phyloP scores from a whole-genome alignment of 352 stramenopile species.

The Thraustotheca clavata region DNA sequence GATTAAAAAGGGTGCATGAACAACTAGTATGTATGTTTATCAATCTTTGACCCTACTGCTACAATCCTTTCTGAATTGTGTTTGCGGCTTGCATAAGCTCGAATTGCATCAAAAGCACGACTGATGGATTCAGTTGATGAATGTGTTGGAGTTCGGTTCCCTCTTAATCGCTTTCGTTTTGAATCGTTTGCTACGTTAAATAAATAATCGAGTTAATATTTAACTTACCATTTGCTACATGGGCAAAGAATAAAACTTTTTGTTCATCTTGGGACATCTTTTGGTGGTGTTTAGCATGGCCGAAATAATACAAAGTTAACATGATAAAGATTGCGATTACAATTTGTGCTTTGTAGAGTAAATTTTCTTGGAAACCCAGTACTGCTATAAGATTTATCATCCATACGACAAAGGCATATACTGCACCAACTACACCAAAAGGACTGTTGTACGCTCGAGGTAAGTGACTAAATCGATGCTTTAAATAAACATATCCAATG shows the following conservation, averaged over 20 bases:
- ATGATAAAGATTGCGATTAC: slow-evolving; percentile 24
- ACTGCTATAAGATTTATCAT: slow-evolving; percentile 26
- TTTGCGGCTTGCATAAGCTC: no score
- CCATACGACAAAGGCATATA: slow-evolving; percentile 31
- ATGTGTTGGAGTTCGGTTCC: neutral
- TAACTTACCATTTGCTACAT: slow-evolving; percentile 24
- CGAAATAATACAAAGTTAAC: slow-evolving; percentile 32
- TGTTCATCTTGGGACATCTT: slow-evolving; percentile 37
- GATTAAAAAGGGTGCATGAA: neutral
- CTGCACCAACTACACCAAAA: slow-evolving; percentile 27
- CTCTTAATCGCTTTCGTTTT: neutral
- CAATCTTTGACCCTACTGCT: neutral
- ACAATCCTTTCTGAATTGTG: no score
- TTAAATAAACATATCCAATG: slow-evolving; percentile 36
- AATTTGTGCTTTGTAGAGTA: slow-evolving; percentile 21
- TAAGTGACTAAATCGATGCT: slow-evolving; percentile 36
- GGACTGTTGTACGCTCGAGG: slow-evolving; percentile 36
- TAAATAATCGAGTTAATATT: neutral
- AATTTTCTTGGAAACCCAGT: slow-evolving; percentile 27
- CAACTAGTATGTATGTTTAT: neutral
- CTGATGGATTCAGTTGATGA: neutral
- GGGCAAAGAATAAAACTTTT: slow-evolving; percentile 33
- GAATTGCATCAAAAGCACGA: neutral
- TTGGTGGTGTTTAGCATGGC: slow-evolving; percentile 30
- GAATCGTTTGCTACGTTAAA: neutral